These are phyloP conservation scores for Yarrowia sp. DNA, from an alignment of 805 yeast species.

Conservation along the genomic window DNA sequence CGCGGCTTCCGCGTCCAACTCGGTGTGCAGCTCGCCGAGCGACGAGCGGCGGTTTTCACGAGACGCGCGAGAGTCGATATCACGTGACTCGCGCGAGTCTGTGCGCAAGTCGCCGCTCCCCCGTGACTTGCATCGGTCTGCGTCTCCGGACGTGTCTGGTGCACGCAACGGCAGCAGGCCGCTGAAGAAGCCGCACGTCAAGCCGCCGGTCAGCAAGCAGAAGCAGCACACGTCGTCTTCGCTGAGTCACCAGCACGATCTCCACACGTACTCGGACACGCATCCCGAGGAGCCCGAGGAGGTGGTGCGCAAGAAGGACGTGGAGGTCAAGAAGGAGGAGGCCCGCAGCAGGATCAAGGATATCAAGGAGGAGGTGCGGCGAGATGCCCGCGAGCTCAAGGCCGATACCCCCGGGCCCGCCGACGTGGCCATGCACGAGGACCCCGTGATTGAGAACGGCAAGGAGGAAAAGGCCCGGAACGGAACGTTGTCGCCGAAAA, in stretches of 20 bases:
- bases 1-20: not conserved
- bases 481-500: not conserved
- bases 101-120: not conserved
- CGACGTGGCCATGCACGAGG: not conserved
- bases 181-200: not conserved
- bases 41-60: constrained; percentile 14
- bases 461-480: not conserved
- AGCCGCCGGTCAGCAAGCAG: no score
- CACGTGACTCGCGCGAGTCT: not conserved
- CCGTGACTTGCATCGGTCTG: constrained; percentile 1
- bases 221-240: not conserved
- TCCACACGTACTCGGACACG: constrained; percentile 11
- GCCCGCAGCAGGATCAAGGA: not conserved
- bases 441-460: constrained; percentile 1
- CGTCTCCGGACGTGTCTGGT: not conserved
- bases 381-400: not conserved
- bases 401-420: not conserved
- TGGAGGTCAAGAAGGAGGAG: not conserved
- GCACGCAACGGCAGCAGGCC: not conserved
- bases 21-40: constrained; percentile 6
- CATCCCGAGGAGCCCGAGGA: constrained; percentile 24
- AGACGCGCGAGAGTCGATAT: not conserved
- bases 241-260: constrained; percentile 11
- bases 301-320: not conserved
- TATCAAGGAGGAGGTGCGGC: constrained; percentile 2